Conservation (phyloP, 2,329 filamentous ascomycete genomes). For the Curvularia verruculosa region DNA sequence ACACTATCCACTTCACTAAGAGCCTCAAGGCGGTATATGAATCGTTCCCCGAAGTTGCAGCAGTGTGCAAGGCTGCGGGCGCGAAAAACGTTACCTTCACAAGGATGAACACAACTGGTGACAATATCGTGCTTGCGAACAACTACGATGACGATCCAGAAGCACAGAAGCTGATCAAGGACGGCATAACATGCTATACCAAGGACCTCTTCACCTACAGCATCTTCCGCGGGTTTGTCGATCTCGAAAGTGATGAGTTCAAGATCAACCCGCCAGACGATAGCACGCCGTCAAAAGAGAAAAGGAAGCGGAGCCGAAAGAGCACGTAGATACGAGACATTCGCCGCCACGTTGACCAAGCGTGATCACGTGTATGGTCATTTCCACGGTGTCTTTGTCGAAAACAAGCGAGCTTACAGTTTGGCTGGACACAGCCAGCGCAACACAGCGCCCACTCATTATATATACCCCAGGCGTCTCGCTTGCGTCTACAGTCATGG, state of each 20-base stretch:
- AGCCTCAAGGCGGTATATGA: constrained; percentile 43
- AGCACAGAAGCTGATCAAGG: constrained; percentile 38
- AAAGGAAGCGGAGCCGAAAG: constrained; percentile 26
- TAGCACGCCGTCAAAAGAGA: constrained; percentile 9
- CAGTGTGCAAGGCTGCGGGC: constrained; percentile 49
- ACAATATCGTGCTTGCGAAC: constrained; percentile 49
- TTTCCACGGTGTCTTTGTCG: constrained; percentile 4
- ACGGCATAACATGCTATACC: constrained; percentile 47
- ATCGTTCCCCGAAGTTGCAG: constrained; percentile 48
- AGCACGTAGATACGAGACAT: constrained; percentile 10
- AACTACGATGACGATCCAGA: constrained; percentile 46
- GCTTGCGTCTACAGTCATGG: background rate
- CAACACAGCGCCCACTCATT: background rate
- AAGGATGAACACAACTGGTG: constrained; percentile 27
- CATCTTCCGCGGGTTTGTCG: constrained; percentile 52
- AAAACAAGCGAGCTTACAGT: constrained; percentile 7
- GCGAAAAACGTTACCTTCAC: constrained; percentile 40
- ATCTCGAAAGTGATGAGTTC: constrained; percentile 51
- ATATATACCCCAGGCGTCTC: constrained; percentile 1
- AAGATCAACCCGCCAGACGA: constrained; percentile 22
- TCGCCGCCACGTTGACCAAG: no score
- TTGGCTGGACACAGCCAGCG: background rate
- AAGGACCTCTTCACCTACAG: constrained; percentile 53
- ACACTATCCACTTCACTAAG: constrained; percentile 57
- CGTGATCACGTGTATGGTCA: background rate